Percentiles rank a stretch among this genome's conserved stretches.
Conservation (phyloP, 352 stramenopile species). For the Poterioochromonas sp. region DNA sequence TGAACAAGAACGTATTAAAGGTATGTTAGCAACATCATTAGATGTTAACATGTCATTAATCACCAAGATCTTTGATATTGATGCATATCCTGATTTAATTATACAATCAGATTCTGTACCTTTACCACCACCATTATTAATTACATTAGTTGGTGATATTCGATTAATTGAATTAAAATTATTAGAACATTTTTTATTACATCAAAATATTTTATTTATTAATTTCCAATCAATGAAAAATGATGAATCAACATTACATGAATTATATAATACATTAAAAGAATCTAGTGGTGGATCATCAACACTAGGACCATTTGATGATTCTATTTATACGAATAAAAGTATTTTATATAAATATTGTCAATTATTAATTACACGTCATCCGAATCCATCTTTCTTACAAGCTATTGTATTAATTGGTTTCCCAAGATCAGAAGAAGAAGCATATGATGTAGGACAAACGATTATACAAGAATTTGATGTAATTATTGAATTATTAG, state of each 20-base stretch:
- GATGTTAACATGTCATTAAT: slow-evolving; percentile 30
- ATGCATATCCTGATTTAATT: slow-evolving; percentile 25
- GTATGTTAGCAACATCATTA: slow-evolving; percentile 14
- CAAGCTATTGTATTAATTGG: slow-evolving; percentile 3
- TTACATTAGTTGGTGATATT: slow-evolving; percentile 7
- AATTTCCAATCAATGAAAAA: neutral
- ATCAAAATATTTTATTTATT: neutral
- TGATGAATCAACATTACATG: neutral
- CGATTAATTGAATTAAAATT: neutral
- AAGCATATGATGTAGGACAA: neutral
- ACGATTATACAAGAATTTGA: neutral
- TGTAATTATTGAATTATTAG: slow-evolving; percentile 9
- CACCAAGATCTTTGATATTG: slow-evolving; percentile 6
- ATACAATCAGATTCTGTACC: neutral
- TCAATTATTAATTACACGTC: neutral
- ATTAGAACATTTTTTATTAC: neutral
- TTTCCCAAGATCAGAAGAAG: slow-evolving; percentile 5
- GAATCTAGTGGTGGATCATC: too few relatives aligned
- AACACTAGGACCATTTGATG: too few relatives aligned
- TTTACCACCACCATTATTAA: slow-evolving; percentile 18
- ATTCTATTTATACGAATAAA: neutral
- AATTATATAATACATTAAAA: neutral
- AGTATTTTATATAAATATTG: neutral
- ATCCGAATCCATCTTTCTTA: neutral
- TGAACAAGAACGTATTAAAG: neutral